Evolutionary conservation across 139 green algal species (phyloP).

Genomic region (Closterium sp.): DNA sequence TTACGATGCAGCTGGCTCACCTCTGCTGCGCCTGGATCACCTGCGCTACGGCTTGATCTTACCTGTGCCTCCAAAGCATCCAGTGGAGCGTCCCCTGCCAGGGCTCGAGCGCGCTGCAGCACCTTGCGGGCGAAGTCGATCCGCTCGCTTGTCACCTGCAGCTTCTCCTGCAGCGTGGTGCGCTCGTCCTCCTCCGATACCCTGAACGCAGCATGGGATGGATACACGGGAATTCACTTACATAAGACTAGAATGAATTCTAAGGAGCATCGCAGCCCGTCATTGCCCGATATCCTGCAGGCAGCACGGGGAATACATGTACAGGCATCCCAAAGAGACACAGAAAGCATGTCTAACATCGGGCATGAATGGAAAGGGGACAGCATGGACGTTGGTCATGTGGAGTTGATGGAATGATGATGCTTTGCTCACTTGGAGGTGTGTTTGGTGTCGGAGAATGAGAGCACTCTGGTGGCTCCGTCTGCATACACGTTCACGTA

Average conservation of each 20-base stretch:
- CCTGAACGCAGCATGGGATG: background rate
- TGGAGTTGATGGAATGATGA: background rate
- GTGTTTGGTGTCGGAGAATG: slow-evolving; percentile 68
- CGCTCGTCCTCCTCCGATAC: background rate
- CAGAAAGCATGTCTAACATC: background rate
- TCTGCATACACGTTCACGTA: slow-evolving; percentile 82
- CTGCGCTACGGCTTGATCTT: too few species aligned
- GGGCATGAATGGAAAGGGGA: too few species aligned
- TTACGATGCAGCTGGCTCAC: too few species aligned
- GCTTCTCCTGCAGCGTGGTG: background rate
- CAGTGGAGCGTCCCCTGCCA: background rate
- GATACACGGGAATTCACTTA: too few species aligned
- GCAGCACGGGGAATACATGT: background rate
- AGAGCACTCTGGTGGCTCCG: slow-evolving; percentile 81
- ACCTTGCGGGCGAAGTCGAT: background rate
- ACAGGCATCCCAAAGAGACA: background rate
- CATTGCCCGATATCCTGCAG: background rate
- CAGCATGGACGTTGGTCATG: too few species aligned
- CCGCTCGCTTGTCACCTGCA: background rate
- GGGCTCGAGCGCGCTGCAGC: background rate
- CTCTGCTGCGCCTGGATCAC: too few species aligned
- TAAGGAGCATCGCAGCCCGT: background rate
- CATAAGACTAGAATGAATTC: too few species aligned
- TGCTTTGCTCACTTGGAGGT: slow-evolving; percentile 5
- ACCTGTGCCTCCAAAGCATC: background rate